Evolutionary conservation across 1,139 yeast species (phyloP).

Genomic region (Blastobotrys persicus): DNA sequence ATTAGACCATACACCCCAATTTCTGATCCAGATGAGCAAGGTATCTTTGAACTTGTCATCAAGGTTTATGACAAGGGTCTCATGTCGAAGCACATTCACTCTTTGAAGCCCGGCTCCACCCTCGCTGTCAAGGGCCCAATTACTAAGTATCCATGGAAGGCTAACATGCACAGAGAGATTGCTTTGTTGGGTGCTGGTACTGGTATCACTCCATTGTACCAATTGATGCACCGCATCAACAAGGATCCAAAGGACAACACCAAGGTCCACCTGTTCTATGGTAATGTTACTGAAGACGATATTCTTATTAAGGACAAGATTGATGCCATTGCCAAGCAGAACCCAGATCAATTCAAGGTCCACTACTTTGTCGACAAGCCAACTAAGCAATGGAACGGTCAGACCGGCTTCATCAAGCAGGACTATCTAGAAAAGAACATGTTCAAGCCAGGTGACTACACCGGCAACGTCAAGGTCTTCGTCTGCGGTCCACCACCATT

Average conservation of each 20-base stretch:
- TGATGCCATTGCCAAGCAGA: slow-evolving; percentile 58
- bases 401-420: slow-evolving; percentile 68
- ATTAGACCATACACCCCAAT: slow-evolving; percentile 97
- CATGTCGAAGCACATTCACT: slow-evolving; percentile 72
- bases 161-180: slow-evolving; percentile 76
- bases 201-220: slow-evolving; percentile 94
- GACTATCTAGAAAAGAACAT: slow-evolving; percentile 55
- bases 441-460: slow-evolving; percentile 50
- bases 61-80: slow-evolving; percentile 84
- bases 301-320: slow-evolving; percentile 75
- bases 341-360: slow-evolving; percentile 74
- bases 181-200: slow-evolving; percentile 94
- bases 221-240: slow-evolving; percentile 50
- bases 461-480: slow-evolving; percentile 65
- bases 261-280: slow-evolving; percentile 75
- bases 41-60: slow-evolving; percentile 74
- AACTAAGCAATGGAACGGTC: slow-evolving; percentile 50
- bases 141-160: slow-evolving; percentile 87
- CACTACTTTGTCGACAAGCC: slow-evolving; percentile 78
- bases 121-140: slow-evolving; percentile 94
- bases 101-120: slow-evolving; percentile 73
- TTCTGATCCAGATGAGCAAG: slow-evolving; percentile 65
- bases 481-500: slow-evolving; percentile 92
- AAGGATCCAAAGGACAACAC: slow-evolving; percentile 82
- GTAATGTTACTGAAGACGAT: slow-evolving; percentile 72